A percentile compares a stretch with the other conserved stretches of the same genome.
Conservation (phyloP, 1,284 basidiomycete species). For the Caloboletus inedulis region DNA sequence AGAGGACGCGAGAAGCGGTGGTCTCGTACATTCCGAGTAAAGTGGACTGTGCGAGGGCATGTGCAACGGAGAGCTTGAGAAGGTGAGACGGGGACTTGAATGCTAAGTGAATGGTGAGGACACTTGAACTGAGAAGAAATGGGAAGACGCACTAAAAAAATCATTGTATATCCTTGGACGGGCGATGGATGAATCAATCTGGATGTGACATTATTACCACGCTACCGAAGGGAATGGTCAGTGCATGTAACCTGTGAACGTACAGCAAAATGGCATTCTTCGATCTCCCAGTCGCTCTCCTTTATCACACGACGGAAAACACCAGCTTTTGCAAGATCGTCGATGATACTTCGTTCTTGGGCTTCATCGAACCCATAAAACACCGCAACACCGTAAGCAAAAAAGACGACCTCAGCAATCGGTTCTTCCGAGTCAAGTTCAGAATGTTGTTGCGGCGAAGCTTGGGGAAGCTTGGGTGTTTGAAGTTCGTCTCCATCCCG, state of each 20-base stretch:
- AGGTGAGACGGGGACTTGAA: slow-evolving; percentile 88
- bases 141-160: slow-evolving; percentile 70
- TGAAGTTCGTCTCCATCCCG: neutral
- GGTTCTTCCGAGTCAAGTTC: slow-evolving; percentile 36
- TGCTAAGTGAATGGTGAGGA: slow-evolving; percentile 43
- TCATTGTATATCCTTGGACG: slow-evolving; percentile 90
- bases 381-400: slow-evolving; percentile 82
- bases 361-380: slow-evolving; percentile 81
- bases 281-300: slow-evolving; percentile 83
- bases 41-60: slow-evolving; percentile 93
- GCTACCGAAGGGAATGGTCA: neutral
- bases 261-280: slow-evolving; percentile 85
- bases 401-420: slow-evolving; percentile 85
- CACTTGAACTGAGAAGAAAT: neutral
- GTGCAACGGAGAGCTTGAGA: slow-evolving; percentile 86
- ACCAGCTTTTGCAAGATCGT: slow-evolving; percentile 75
- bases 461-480: slow-evolving; percentile 6
- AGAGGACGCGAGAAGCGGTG: slow-evolving; percentile 74
- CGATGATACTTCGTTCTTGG: slow-evolving; percentile 77
- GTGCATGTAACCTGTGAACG: slow-evolving; percentile 25
- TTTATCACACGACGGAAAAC: slow-evolving; percentile 57
- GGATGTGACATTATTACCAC: neutral
- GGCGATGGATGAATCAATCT: slow-evolving; percentile 85
- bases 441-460: slow-evolving; percentile 1
- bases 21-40: slow-evolving; percentile 89